Evolutionary conservation across 2,329 filamentous ascomycete genomes (phyloP).

Genomic region (Aspergillus tubingensis): DNA sequence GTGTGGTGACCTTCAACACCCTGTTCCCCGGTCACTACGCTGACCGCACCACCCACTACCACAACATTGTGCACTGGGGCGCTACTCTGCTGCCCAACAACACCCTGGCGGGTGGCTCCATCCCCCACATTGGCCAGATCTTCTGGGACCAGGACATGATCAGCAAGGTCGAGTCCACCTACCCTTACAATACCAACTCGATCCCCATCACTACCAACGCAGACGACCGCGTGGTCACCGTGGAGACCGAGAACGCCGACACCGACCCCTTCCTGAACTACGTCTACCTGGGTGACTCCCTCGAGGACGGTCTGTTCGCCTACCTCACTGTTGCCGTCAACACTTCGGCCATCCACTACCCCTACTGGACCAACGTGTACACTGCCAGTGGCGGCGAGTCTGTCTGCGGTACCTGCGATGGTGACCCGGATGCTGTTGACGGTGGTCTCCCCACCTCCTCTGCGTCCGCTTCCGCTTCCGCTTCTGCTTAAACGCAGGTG

Average conservation of each 20-base stretch:
- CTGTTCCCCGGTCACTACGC: slow-evolving; percentile 50
- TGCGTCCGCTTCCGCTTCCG: background rate
- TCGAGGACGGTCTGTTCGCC: slow-evolving; percentile 17
- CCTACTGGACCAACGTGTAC: slow-evolving; percentile 7
- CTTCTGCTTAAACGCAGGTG: background rate
- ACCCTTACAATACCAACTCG: slow-evolving; percentile 35
- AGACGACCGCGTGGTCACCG: slow-evolving; percentile 15
- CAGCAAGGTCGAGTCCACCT: slow-evolving; percentile 48
- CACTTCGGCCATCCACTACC: slow-evolving; percentile 12
- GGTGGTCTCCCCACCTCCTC: background rate
- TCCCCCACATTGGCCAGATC: slow-evolving; percentile 63
- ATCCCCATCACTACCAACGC: slow-evolving; percentile 17
- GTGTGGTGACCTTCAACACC: slow-evolving; percentile 45
- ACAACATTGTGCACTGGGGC: slow-evolving; percentile 34
- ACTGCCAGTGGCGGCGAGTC: slow-evolving; percentile 2
- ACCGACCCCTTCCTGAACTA: slow-evolving; percentile 21
- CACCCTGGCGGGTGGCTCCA: slow-evolving; percentile 49
- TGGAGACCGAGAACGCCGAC: slow-evolving; percentile 16
- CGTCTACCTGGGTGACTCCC: slow-evolving; percentile 15
- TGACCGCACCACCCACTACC: slow-evolving; percentile 37
- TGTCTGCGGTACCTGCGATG: background rate
- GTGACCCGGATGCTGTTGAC: background rate
- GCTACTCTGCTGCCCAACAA: slow-evolving; percentile 31
- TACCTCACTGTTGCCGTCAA: slow-evolving; percentile 21
- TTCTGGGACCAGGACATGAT: slow-evolving; percentile 63